Base-by-base conservation (phyloP, 2,329 filamentous ascomycete genomes). In the Talaromyces rugulosus region DNA sequence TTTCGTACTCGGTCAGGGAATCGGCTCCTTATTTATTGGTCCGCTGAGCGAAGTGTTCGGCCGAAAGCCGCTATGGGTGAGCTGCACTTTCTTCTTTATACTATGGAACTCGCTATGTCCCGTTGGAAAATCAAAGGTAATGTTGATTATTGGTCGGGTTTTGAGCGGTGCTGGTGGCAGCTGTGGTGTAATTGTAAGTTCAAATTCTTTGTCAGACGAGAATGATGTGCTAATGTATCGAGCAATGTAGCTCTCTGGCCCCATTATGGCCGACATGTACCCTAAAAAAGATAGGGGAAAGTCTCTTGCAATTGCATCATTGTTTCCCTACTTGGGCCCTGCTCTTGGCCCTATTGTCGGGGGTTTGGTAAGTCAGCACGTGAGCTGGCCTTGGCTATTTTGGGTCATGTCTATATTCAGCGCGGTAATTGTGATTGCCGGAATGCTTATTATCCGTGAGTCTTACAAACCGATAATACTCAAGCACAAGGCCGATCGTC, bases 31-130 rank as follows among this genome's bases (percentile, higher is more conserved):
- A 2, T 77, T 87, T 50, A 71, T 87, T 6, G 83, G 84, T 1
- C 85, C 85, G 0, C 66, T 87, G 40, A 85, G 81, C 1, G 88
- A 90, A 69, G 83, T 89, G 60, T 88, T 87, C 68, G 88, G 88
- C 0, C 80, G 88, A 8, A 74, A 83, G 11, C 74, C 80, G 7
- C 74, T 90, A 50, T 81, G 89, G 63, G 80, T 83, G 27, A 71
- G 70, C 1, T 83, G 85, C 62, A 89, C 87, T 66, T 67, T 81
- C 2, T 79, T 86, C 59, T 90, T 69, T 40, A 83, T 86, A 61
- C 70, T 84, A 0, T 89, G 86, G 77, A 85, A 85, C 34, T 81
- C 90, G 61, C 86, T 85, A 0, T 89, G 87, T 62, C 89, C 85
- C 1, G 76, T 89, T 4, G 80, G 86, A 0, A 83, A 83, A 0